Conservation (phyloP, 306 rosid genomes). For the Trichosanthes truncata region DNA sequence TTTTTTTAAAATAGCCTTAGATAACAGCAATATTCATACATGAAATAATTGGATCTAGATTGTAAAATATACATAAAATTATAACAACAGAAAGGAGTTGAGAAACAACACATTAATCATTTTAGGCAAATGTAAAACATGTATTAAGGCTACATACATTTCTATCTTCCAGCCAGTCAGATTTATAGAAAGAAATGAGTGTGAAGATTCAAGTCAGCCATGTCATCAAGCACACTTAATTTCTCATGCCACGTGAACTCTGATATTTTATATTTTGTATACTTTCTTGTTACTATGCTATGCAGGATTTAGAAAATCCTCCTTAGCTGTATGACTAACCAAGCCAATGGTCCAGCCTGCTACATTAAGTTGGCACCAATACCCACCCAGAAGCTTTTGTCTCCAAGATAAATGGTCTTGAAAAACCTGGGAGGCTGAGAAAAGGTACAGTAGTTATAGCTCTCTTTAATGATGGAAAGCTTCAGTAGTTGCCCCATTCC, state of each 20-base stretch:
- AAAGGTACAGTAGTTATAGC: too few species aligned
- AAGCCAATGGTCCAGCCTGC: not conserved
- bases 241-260: too few species aligned
- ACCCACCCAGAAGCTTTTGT: not conserved
- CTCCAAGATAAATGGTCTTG: not conserved
- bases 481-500: not conserved
- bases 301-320: too few species aligned
- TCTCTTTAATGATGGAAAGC: not conserved
- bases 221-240: too few species aligned
- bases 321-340: not conserved
- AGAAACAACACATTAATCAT: not conserved
- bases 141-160: too few species aligned
- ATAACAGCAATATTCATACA: not conserved
- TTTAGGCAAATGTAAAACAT: too few species aligned
- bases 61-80: not conserved
- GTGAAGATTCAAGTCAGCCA: too few species aligned
- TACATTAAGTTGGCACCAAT: not conserved
- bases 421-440: not conserved
- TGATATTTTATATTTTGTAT: too few species aligned
- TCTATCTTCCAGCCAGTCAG: too few species aligned
- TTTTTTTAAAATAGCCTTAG: not conserved
- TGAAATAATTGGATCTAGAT: not conserved
- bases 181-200: too few species aligned
- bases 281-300: too few species aligned
- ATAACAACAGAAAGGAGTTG: not conserved